phyloP scores from a whole-genome alignment of 148 eudicot genomes.

The Agrostemma githago region DNA sequence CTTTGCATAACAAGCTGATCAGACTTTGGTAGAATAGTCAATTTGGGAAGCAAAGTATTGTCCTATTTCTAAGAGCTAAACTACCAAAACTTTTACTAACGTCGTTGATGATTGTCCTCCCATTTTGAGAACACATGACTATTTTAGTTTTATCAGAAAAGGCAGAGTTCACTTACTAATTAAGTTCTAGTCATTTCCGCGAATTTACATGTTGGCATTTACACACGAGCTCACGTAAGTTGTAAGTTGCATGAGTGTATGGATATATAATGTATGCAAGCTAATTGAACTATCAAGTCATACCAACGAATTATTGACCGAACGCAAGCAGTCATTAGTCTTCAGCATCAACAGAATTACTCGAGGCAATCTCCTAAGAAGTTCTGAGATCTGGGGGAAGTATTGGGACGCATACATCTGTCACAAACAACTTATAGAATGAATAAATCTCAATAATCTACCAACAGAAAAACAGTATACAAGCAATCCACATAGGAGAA shows the following conservation, averaged over 20 bases:
- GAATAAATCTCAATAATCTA: neutral
- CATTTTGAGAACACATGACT: neutral
- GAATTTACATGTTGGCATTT: neutral
- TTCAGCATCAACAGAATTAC: constrained; percentile 90
- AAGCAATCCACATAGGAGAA: neutral
- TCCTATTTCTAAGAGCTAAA: neutral
- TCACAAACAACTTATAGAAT: constrained; percentile 19
- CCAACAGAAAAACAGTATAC: neutral
- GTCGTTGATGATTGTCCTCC: neutral
- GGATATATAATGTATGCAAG: neutral
- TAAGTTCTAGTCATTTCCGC: neutral
- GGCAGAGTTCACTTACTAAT: neutral
- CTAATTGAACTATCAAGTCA: constrained; percentile 11
- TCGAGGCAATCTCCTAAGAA: constrained; percentile 85
- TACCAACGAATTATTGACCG: constrained; percentile 88
- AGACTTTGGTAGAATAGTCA: neutral
- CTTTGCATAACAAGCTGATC: no score
- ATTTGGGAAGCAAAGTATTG: neutral
- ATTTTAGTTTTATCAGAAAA: neutral
- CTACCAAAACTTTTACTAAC: neutral
- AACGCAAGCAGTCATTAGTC: constrained; percentile 91
- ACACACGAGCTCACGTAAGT: neutral
- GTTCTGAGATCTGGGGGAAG: constrained; percentile 89
- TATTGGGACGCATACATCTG: constrained; percentile 97
- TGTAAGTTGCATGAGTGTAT: constrained; percentile 3